Base-by-base conservation (phyloP, 2,329 filamentous ascomycete species). In the Keithomyces neogunnii region DNA sequence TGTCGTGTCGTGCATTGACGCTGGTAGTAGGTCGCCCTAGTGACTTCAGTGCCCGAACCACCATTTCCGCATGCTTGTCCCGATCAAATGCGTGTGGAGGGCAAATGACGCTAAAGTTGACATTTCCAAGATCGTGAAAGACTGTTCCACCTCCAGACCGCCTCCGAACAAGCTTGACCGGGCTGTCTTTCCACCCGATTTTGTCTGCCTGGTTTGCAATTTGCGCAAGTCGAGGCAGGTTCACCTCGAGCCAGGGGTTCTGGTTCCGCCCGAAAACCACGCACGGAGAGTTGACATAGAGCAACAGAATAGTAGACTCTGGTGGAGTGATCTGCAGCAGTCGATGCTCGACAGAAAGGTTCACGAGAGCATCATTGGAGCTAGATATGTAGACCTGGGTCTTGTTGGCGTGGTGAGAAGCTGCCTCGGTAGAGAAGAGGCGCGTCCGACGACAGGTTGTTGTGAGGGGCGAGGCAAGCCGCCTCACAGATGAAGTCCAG, bases 231-330 rank as follows among this genome's bases (percentile, higher is more conserved):
- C 81, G 73, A 39, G 71, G 71, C 7, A 96, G 76, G 64, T 95
- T 88, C 55, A 89, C 84, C 72, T 99, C 93, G 7, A 89, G 77
- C 93, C 92, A 99, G 50, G 93, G 93, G 66, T 99, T 99, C 72
- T 99, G 93, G 67, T 99, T 99, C 54, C 93, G 84, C 43, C 93
- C 93, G 59, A 99, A 85, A 64, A 99, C 85, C 53, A 99, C 79
- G 65, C 88, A 90, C 1, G 92, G 90, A 38, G 81, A 71, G 70
- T 99, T 97, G 61, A 83, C 80, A 72, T 97, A 99, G 48, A 96
- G 79, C 51, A 97, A 87, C 2, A 97, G 80, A 48, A 97, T 70
- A 11, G 80, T 85, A 10, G 89, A 89, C 54, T 86, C 80, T 5
- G 82, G 74, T 2, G 84, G 80, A 0, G 86, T 85, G 50, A 82